Evolutionary conservation across 371 early-diverging fungal genomes (phyloP).

Genomic region (Mortierella sp.): DNA sequence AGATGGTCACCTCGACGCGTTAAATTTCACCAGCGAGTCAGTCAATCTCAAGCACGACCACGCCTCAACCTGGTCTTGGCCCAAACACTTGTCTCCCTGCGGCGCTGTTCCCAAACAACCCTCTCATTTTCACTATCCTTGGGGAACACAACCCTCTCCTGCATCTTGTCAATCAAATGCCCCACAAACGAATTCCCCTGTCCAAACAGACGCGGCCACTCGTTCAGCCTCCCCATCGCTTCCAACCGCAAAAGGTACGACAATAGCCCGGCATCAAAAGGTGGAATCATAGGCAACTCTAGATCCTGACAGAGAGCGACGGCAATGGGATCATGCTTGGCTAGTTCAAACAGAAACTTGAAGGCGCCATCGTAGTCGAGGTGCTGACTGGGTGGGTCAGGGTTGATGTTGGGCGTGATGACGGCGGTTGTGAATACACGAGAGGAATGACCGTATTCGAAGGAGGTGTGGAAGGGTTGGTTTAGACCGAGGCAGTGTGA

Average conservation of each 20-base stretch:
- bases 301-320: conserved; percentile 33
- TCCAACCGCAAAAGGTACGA: conserved; percentile 40
- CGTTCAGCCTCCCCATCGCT: conserved; percentile 26
- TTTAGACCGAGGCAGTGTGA: conserved; percentile 30
- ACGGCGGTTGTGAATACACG: not conserved
- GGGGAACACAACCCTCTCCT: conserved; percentile 1
- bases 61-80: not conserved
- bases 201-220: conserved; percentile 53
- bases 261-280: conserved; percentile 30
- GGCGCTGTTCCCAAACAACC: conserved; percentile 35
- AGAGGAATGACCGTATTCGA: conserved; percentile 24
- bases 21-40: too few relatives aligned
- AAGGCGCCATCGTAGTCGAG: conserved; percentile 34
- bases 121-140: conserved; percentile 25
- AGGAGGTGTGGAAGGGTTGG: conserved; percentile 13
- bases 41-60: not conserved
- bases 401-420: not conserved
- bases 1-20: too few relatives aligned
- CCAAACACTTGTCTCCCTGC: conserved; percentile 23
- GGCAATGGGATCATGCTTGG: conserved; percentile 20
- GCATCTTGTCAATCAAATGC: conserved; percentile 43
- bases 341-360: conserved; percentile 23
- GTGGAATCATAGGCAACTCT: conserved; percentile 27
- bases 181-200: conserved; percentile 34
- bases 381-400: conserved; percentile 15